Base-by-base conservation (phyloP, 2,329 filamentous ascomycete genomes). In the Escovopsis sp. region DNA sequence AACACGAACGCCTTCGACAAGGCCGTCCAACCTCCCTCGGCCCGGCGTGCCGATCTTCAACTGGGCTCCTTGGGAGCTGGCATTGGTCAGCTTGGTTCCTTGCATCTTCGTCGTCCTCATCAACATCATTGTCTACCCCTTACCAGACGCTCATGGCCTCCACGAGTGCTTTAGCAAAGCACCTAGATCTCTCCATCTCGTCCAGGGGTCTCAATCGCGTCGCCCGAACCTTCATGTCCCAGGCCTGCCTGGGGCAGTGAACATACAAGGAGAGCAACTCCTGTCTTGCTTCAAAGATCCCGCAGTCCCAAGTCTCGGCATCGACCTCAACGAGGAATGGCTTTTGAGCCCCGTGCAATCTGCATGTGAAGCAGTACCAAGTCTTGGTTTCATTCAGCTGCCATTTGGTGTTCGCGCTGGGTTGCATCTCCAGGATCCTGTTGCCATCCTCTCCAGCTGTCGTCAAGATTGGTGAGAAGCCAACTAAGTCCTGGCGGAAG, bases 171-270 rank as follows among this genome's bases (percentile, higher is more conserved):
- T 41, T 14, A 12, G 46, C 45, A 33, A 51, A 48, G 4, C 14
- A 15, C 26, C 27, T 34, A 17, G 52, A 43, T 4, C 23, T 36
- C 6, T 37, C 18, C 4, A 47, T 43, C 10, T 35, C 31, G 4
- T 38, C 26, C 27, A 41, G 37, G 13, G 40, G 32, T 12, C 29
- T 32, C 1, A 39, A 38, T 5, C 41, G 45, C 5, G 37, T 43
- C 9, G 44, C 36, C n/a, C 37, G 40, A 12, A 54, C 34, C 13
- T 52, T 47, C 19, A 57, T 37, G 32, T 56, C 54, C 54, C 54
- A 57, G 1, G 53, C 47, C 9, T 47, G 43, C 5, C 38, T 39
- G 5, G 48, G 37, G 23, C 54, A 57, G 19, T 57, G 54, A 3
- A 57, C 31, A 25, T 45, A 47, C 3, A 50, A 32, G n/a, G 36